These are phyloP conservation scores for Amanita exitialis DNA, from an alignment of 768 basidiomycete species.

Conservation along the genomic window DNA sequence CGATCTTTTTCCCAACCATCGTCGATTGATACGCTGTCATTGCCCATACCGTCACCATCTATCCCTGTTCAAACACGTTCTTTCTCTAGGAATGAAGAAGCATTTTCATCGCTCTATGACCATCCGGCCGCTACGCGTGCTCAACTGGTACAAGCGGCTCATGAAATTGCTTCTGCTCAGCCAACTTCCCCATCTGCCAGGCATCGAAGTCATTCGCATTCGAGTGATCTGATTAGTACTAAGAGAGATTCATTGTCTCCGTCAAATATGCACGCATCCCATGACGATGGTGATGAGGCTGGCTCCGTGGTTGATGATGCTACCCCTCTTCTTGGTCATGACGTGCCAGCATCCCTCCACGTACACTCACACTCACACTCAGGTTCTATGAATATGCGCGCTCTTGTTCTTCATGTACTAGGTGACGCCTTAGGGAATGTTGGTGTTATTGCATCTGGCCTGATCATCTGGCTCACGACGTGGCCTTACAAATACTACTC, in stretches of 20 bases:
- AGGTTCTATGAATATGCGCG: conserved; percentile 96
- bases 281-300: background rate
- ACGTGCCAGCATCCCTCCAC: conserved; percentile 6
- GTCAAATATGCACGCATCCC: background rate
- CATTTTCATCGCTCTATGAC: conserved; percentile 60
- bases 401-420: conserved; percentile 86
- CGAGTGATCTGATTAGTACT: background rate
- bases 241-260: background rate
- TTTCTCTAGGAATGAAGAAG: conserved; percentile 17
- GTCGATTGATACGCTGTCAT: conserved; percentile 1
- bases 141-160: conserved; percentile 71
- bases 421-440: conserved; percentile 98
- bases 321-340: conserved; percentile 28
- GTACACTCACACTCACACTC: conserved; percentile 14
- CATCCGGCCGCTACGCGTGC: conserved; percentile 65
- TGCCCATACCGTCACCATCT: background rate
- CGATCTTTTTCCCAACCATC: conserved; percentile 14
- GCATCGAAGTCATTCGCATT: conserved; percentile 16
- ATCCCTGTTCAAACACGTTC: conserved; percentile 4
- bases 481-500: conserved; percentile 87
- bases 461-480: conserved; percentile 85
- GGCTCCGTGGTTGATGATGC: conserved; percentile 21
- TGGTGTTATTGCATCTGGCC: conserved; percentile 91
- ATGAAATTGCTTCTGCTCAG: conserved; percentile 59
- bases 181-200: conserved; percentile 32